phyloP scores from a whole-genome alignment of 1,284 basidiomycete species.

The Caloboletus inedulis region DNA sequence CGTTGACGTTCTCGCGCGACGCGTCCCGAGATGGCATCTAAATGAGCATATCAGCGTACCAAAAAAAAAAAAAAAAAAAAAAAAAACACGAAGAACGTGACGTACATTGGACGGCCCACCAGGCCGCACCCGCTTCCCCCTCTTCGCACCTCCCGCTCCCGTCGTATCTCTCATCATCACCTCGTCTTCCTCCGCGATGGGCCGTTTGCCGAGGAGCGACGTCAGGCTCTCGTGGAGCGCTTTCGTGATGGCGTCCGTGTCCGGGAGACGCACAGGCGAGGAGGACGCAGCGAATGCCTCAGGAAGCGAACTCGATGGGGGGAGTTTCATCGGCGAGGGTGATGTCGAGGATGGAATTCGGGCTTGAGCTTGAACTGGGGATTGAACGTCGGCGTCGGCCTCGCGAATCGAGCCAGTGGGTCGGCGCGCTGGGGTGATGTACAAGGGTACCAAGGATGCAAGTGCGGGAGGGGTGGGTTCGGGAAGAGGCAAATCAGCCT shows the following conservation, averaged over 20 bases:
- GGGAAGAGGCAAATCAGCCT: background rate
- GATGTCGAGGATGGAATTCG: constrained; percentile 60
- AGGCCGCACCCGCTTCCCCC: constrained; percentile 43
- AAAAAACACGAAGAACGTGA: background rate
- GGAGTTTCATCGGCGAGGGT: constrained; percentile 55
- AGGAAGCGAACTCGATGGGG: constrained; percentile 22
- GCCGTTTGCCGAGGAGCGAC: constrained; percentile 63
- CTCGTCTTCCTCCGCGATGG: constrained; percentile 41
- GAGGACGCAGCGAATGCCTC: constrained; percentile 22
- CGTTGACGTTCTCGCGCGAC: constrained; percentile 31
- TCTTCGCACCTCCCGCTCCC: constrained; percentile 23
- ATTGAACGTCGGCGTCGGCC: background rate
- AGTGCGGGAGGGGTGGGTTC: background rate
- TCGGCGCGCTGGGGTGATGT: background rate
- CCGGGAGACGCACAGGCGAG: constrained; percentile 24
- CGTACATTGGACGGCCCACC: constrained; percentile 44
- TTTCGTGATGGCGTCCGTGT: constrained; percentile 23
- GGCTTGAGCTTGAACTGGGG: constrained; percentile 10
- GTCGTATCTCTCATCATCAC: background rate
- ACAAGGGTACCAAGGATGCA: background rate
- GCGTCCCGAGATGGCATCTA: constrained; percentile 36
- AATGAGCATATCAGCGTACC: background rate
- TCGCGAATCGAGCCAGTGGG: background rate
- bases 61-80: too few species aligned
- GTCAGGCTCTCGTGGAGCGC: constrained; percentile 63